Conservation (phyloP, 345 rosid species). For the Hypericum perforatum region DNA sequence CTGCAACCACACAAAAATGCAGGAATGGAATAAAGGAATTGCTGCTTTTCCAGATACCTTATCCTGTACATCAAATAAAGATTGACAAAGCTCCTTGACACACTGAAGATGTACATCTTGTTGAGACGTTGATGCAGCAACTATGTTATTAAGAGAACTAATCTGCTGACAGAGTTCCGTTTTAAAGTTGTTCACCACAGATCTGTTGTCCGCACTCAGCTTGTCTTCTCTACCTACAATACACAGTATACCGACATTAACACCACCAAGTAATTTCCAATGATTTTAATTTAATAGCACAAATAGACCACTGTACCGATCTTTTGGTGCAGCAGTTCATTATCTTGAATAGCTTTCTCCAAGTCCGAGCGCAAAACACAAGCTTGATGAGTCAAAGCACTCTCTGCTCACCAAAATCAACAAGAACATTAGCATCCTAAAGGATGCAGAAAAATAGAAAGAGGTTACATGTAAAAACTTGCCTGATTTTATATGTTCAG, state of each 20-base stretch:
- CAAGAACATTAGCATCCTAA: slow-evolving; percentile 7
- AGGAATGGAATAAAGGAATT: not conserved
- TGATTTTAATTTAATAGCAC: slow-evolving; percentile 1
- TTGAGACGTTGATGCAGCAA: slow-evolving; percentile 51
- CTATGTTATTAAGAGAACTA: slow-evolving; percentile 45
- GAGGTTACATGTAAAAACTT: slow-evolving; percentile 4
- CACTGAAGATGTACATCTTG: slow-evolving; percentile 66
- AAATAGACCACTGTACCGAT: slow-evolving; percentile 42
- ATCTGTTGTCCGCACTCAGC: slow-evolving; percentile 65
- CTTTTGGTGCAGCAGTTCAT: slow-evolving; percentile 65
- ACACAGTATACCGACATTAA: slow-evolving; percentile 2
- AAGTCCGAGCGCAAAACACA: slow-evolving; percentile 56
- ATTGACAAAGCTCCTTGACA: slow-evolving; percentile 59
- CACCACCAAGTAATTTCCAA: not conserved
- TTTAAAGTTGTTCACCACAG: slow-evolving; percentile 51
- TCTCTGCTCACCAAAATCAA: slow-evolving; percentile 37
- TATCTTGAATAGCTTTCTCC: slow-evolving; percentile 78
- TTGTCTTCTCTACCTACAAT: slow-evolving; percentile 70
- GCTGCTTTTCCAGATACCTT: slow-evolving; percentile 33
- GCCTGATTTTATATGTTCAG: slow-evolving; percentile 91
- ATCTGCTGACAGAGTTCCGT: slow-evolving; percentile 58
- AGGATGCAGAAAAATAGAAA: not conserved
- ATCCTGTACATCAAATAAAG: slow-evolving; percentile 48
- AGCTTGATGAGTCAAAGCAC: slow-evolving; percentile 77
- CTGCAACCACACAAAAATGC: not conserved